These are phyloP conservation scores for Pleoardoris graminearum DNA, from an alignment of 2,329 filamentous ascomycete species.

Conservation along the genomic window DNA sequence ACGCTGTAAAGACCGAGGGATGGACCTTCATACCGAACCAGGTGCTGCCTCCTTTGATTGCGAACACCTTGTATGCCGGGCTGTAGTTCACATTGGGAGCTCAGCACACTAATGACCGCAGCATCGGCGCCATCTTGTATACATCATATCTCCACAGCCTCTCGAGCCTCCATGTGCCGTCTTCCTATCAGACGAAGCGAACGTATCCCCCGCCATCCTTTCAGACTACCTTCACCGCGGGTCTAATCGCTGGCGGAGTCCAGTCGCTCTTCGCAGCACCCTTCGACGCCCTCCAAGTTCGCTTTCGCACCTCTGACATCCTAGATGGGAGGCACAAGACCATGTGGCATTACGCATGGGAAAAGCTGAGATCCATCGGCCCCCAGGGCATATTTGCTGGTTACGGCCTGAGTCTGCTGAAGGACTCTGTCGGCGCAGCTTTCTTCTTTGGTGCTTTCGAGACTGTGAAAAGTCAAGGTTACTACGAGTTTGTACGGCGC, in stretches of 20 bases:
- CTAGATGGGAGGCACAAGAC: conserved; percentile 63
- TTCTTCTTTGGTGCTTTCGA: conserved; percentile 78
- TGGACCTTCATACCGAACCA: conserved; percentile 76
- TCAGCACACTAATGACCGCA: conserved; percentile 28
- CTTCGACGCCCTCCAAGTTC: conserved; percentile 73
- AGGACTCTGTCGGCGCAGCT: conserved; percentile 70
- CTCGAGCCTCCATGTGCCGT: conserved; percentile 67
- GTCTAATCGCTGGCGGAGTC: conserved; percentile 68
- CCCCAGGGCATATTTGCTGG: conserved; percentile 73
- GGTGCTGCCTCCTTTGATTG: conserved; percentile 73
- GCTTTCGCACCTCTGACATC: conserved; percentile 67
- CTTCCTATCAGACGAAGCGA: conserved; percentile 61
- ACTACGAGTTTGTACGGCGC: conserved; percentile 71
- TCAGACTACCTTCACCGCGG: conserved; percentile 67
- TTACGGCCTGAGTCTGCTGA: conserved; percentile 68
- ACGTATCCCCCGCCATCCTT: conserved; percentile 71
- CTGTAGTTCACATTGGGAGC: not conserved
- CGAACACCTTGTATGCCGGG: conserved; percentile 64
- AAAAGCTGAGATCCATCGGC: conserved; percentile 72
- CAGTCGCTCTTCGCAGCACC: conserved; percentile 75
- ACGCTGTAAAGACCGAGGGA: conserved; percentile 69
- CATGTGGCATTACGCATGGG: conserved; percentile 73
- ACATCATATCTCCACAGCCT: conserved; percentile 75
- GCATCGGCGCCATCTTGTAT: conserved; percentile 74
- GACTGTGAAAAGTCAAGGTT: conserved; percentile 72